These are phyloP conservation scores for Adansonia gregorii DNA, from an alignment of 441 rosid genomes.

Conservation along the genomic window DNA sequence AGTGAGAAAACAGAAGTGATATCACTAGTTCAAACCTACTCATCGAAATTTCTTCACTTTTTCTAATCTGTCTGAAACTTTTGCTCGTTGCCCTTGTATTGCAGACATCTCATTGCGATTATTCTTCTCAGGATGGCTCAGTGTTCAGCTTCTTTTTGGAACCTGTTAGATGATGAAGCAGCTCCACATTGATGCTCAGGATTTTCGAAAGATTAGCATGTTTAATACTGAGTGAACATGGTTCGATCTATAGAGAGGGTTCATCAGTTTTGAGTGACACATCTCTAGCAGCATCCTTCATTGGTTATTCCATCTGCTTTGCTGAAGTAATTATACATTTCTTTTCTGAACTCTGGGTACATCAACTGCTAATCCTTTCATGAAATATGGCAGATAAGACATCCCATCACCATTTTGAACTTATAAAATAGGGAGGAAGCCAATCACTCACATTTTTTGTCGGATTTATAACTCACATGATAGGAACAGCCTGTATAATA, in stretches of 20 bases:
- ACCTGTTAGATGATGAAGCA: not conserved
- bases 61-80: not conserved
- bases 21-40: not conserved
- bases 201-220: not conserved
- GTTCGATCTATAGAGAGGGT: not conserved
- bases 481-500: too few relatives aligned
- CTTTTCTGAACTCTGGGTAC: not conserved
- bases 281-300: not conserved
- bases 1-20: not conserved
- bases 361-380: constrained; percentile 19
- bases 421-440: too few relatives aligned
- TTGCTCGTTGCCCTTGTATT: not conserved
- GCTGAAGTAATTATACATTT: not conserved
- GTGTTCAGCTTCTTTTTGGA: constrained; percentile 1
- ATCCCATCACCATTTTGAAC: too few relatives aligned
- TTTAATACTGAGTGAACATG: not conserved
- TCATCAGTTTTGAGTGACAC: not conserved
- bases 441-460: too few relatives aligned
- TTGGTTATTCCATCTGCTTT: not conserved
- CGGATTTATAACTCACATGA: too few relatives aligned
- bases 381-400: not conserved
- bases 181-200: not conserved
- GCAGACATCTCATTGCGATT: not conserved
- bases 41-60: not conserved
- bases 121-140: not conserved